phyloP scores from a whole-genome alignment of 495 filamentous ascomycete genomes.

The Aspergillus sclerotiicarbonarius region DNA sequence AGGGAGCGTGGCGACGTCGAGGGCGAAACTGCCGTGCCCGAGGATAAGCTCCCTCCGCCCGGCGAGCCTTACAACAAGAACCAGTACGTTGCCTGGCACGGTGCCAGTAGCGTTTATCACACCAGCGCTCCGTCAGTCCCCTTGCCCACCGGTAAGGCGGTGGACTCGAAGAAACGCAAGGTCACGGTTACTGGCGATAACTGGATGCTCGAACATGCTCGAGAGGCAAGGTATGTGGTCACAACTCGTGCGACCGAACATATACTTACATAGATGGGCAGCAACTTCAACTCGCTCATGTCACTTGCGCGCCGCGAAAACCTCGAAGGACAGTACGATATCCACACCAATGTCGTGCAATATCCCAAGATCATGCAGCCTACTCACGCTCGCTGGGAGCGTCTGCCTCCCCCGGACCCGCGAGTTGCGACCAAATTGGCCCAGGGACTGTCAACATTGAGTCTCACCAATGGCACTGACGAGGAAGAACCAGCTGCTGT shows the following conservation, averaged over 20 bases:
- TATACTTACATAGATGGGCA: conserved; percentile 38
- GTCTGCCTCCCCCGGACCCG: conserved; percentile 44
- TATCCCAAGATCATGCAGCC: conserved; percentile 89
- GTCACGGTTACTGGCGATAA: conserved; percentile 93
- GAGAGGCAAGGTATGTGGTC: conserved; percentile 72
- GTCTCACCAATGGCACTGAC: conserved; percentile 33
- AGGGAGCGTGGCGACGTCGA: conserved; percentile 78
- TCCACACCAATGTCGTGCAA: conserved; percentile 87
- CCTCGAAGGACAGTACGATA: conserved; percentile 78
- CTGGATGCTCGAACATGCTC: conserved; percentile 94
- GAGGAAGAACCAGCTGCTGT: conserved; percentile 17
- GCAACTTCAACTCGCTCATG: conserved; percentile 77
- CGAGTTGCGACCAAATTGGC: conserved; percentile 29
- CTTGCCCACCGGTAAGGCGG: conserved; percentile 67
- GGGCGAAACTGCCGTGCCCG: conserved; percentile 85
- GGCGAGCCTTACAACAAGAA: conserved; percentile 87
- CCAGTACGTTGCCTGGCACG: conserved; percentile 97
- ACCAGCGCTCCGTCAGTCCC: conserved; percentile 76
- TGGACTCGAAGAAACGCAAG: conserved; percentile 73
- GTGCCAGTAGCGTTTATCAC: conserved; percentile 92
- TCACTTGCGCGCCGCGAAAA: conserved; percentile 62
- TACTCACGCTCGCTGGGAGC: conserved; percentile 79
- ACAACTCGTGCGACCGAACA: background rate
- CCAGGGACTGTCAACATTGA: conserved; percentile 38
- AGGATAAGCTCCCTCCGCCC: conserved; percentile 66